These are phyloP conservation scores for Paraglomus brasilianum DNA, from an alignment of 192 early-diverging fungal species.

Conservation along the genomic window DNA sequence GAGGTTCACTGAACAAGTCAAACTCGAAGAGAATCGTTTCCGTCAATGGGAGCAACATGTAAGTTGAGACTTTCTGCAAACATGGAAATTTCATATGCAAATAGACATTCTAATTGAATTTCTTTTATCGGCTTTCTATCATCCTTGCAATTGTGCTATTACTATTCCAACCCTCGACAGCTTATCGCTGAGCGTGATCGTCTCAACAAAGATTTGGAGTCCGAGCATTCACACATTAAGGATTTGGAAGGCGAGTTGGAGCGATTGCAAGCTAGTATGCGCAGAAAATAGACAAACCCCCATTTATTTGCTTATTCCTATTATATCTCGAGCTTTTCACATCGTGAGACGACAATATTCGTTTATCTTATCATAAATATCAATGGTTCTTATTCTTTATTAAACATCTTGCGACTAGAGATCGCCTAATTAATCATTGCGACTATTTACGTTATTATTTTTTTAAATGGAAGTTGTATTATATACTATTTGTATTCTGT, in stretches of 20 bases:
- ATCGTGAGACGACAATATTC: too few species aligned
- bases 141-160: too few species aligned
- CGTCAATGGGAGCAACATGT: constrained; percentile 95
- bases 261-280: constrained; percentile 40
- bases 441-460: too few species aligned
- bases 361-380: too few species aligned
- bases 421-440: too few species aligned
- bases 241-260: constrained; percentile 84
- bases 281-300: constrained; percentile 21
- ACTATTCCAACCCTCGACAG: constrained; percentile 35
- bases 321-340: not conserved
- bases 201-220: constrained; percentile 97
- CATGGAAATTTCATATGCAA: constrained; percentile 32
- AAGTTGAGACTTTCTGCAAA: constrained; percentile 21
- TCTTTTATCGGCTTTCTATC: constrained; percentile 1
- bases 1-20: constrained; percentile 97
- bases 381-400: too few species aligned
- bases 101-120: constrained; percentile 23
- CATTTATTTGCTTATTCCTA: constrained; percentile 6
- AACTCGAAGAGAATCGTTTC: constrained; percentile 96
- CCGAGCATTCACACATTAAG: constrained; percentile 93
- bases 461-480: too few species aligned
- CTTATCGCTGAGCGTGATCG: constrained; percentile 97
- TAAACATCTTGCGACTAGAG: too few species aligned
- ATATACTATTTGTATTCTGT: too few species aligned